Evolutionary conservation across 257 asterid genomes (phyloP), one percentile per base, ranked within the genome.

Genomic region (Nicotiana paniculata): DNA sequence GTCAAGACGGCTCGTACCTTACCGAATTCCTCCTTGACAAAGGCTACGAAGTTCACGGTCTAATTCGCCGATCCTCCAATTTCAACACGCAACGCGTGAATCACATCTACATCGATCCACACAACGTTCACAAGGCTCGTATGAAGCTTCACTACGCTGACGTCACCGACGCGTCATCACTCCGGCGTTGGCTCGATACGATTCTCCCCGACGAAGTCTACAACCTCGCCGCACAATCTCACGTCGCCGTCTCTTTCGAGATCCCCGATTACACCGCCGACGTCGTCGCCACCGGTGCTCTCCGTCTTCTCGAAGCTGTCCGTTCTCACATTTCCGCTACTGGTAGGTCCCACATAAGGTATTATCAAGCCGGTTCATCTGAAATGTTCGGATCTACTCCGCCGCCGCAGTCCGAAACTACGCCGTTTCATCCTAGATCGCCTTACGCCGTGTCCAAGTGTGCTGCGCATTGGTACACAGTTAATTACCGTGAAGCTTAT

Each of bases 81-180:
- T 96, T 96, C 97, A 96, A 96, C 89, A 94, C 99, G 16, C 97
- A 94, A 77, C 97, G 99, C 4, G 91, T 96, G 90, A 92, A 96
- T 86, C 99, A 96, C 93, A 85, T 96, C 89, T 96, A 96, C 88
- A 94, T 96, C 91, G 99, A 96, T 78, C 99, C 99, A 0, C 99
- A 96, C 97, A 94, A 94, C 84, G 89, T 93, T 77, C 87, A 85
- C 82, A 94, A 96, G 76, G 99, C 98, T 10, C 86, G 66, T 1
- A 94, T 96, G 97, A 94, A 94, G 91, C 98, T 96, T 86, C 99
- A 96, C 89, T 96, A 94, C 82, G 98, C 98, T 55, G 99, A 96
- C 87, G 94, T 96, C 84, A 81, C 92, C 82, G 98, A 94, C 88
- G 99, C 97, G 86, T 94, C 98, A 81, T 94, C 97, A 77, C 97